Evolutionary conservation across 2,329 filamentous ascomycete species (phyloP).

Genomic region (Diplodia seriata): DNA sequence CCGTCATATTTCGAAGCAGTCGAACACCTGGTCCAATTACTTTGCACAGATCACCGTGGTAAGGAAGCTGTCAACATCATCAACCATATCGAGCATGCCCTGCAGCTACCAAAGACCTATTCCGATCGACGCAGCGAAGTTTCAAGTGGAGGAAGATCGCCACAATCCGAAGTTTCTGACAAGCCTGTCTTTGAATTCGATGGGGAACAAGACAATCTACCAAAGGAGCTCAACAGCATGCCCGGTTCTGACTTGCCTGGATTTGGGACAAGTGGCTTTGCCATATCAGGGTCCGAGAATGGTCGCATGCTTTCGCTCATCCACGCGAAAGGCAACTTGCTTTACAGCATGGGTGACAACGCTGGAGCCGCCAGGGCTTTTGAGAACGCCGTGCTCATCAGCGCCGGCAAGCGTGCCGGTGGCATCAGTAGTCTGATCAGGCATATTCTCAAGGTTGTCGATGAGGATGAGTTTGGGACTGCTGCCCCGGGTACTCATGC

Average conservation of each 20-base stretch:
- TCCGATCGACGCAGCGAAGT: constrained; percentile 64
- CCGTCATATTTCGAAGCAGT: constrained; percentile 94
- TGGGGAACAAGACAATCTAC: constrained; percentile 47
- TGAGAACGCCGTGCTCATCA: constrained; percentile 92
- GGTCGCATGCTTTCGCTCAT: constrained; percentile 91
- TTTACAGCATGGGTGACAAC: constrained; percentile 88
- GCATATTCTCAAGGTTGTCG: constrained; percentile 74
- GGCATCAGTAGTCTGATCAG: constrained; percentile 81
- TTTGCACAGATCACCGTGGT: constrained; percentile 81
- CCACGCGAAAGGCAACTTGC: constrained; percentile 98
- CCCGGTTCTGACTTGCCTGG: constrained; percentile 57
- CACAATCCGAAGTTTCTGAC: constrained; percentile 64
- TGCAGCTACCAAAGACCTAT: constrained; percentile 58
- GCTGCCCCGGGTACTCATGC: constrained; percentile 34
- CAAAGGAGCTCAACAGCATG: constrained; percentile 50
- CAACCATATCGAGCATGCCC: constrained; percentile 77
- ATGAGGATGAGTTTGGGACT: constrained; percentile 27
- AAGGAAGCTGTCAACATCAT: constrained; percentile 89
- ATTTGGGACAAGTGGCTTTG: constrained; percentile 83
- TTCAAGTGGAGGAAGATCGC: constrained; percentile 62
- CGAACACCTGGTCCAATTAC: constrained; percentile 87
- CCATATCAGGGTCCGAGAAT: constrained; percentile 84
- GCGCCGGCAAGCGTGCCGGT: constrained; percentile 70
- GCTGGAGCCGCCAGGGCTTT: constrained; percentile 83
- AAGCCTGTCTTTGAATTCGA: constrained; percentile 65